Base-by-base conservation (phyloP, 192 early-diverging fungal species). In the Coemansia sp. region DNA sequence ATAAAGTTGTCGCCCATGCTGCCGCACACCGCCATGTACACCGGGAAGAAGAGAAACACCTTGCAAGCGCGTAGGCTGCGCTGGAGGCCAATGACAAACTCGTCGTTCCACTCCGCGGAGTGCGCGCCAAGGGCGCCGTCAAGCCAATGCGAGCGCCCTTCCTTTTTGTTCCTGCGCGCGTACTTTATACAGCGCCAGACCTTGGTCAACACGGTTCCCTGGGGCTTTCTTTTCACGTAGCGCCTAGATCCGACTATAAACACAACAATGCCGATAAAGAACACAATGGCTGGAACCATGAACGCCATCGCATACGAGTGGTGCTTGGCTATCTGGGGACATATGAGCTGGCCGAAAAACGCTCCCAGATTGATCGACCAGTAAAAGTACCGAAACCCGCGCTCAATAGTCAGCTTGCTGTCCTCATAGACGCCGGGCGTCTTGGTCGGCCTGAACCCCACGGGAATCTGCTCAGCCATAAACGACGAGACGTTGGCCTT, bases 331-430 rank as follows among this genome's bases (percentile, higher is more conserved):
- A 86, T 55, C 50, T 65, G 66, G 62, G 84, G 65, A 83, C 86
- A 45, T 63, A 86, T 33, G 75, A 83, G 59, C 79, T 88, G 58
- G 79, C 83, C 67, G 71, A 86, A 23, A 62, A 92, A 75, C 16
- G 70, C 20, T 26, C 85, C 85, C 13, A 86, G 66, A 64, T 86
- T 86, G 72, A 86, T 84, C 28, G 82, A 65, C 85, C 84, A 85
- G 77, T 93, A 93, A 70, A 92, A 92, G 81, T 82, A 89, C 68
- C 86, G 86, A 76, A 92, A 92, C 37, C 89, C 86, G 21, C 74
- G 79, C 72, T 92, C 86, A 42, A 86, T 72, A 2, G 89, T 89
- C 45, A 86, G 69, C 62, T 69, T 65, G 31, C 87, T 85, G 59
- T 85, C 84, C 72, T 83, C 41, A 87, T 77, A 43, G 62, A 87